A percentile compares a stretch with the other conserved stretches of the same genome.
phyloP scores from a whole-genome alignment of 2,329 filamentous ascomycete genomes.

The Verticillium nonalfalfae region DNA sequence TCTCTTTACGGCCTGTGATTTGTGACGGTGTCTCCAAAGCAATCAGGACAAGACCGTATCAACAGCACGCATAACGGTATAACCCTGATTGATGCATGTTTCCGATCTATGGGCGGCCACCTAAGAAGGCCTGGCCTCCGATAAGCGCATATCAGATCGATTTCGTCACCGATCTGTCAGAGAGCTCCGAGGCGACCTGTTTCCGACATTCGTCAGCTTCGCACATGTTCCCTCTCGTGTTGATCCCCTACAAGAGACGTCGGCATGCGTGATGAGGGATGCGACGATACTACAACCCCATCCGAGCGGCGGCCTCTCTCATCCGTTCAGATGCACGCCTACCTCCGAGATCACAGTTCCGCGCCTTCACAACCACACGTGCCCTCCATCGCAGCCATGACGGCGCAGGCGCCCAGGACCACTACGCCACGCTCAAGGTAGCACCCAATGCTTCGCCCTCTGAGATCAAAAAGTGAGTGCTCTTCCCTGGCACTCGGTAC shows the following conservation, averaged over 20 bases:
- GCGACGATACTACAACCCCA: constrained; percentile 37
- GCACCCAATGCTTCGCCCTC: constrained; percentile 58
- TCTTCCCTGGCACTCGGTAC: constrained; percentile 1
- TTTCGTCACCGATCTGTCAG: neutral
- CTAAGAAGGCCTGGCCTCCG: neutral
- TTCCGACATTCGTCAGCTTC: neutral
- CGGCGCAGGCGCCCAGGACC: constrained; percentile 42
- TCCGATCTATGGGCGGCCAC: no score
- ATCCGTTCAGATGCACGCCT: constrained; percentile 8
- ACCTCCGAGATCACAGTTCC: constrained; percentile 3
- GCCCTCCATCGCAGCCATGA: constrained; percentile 18
- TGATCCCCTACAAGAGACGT: neutral
- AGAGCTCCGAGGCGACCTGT: neutral
- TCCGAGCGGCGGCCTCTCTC: constrained; percentile 19
- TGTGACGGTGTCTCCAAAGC: no score
- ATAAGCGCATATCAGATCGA: neutral
- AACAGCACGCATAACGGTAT: no score
- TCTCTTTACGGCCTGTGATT: no score
- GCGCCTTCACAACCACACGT: constrained; percentile 15
- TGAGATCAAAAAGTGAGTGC: constrained; percentile 75
- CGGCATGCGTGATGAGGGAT: constrained; percentile 54
- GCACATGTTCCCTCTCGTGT: neutral
- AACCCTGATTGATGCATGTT: no score
- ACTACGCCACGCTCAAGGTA: constrained; percentile 82
- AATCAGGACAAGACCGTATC: no score